Evolutionary conservation across 2,329 filamentous ascomycete genomes (phyloP).

Genomic region (Tolypocladium guangdongense): DNA sequence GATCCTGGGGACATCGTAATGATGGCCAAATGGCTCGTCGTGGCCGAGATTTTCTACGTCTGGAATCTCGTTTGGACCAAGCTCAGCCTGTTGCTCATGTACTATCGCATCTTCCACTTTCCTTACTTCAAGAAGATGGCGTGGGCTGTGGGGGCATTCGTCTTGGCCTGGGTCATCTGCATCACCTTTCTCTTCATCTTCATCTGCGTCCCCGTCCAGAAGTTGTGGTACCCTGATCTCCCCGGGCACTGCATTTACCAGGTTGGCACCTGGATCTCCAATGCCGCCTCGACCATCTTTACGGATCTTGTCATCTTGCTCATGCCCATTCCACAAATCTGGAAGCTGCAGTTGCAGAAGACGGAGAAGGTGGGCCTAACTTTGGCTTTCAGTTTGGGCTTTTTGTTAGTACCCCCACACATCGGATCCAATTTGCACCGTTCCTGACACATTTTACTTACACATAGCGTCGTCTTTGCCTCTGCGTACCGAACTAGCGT

Average conservation of each 20-base stretch:
- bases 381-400: slow-evolving; percentile 31
- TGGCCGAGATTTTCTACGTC: slow-evolving; percentile 35
- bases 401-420: slow-evolving; percentile 24
- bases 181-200: slow-evolving; percentile 40
- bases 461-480: slow-evolving; percentile 31
- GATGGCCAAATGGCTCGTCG: slow-evolving; percentile 35
- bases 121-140: slow-evolving; percentile 30
- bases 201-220: slow-evolving; percentile 38
- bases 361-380: slow-evolving; percentile 32
- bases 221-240: slow-evolving; percentile 33
- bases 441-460: not conserved
- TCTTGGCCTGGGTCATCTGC: slow-evolving; percentile 34
- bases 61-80: slow-evolving; percentile 40
- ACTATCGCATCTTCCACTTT: slow-evolving; percentile 39
- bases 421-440: not conserved
- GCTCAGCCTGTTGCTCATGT: slow-evolving; percentile 38
- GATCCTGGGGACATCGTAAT: slow-evolving; percentile 24
- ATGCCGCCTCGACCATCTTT: slow-evolving; percentile 34
- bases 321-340: slow-evolving; percentile 33
- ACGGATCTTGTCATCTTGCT: slow-evolving; percentile 34
- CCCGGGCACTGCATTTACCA: slow-evolving; percentile 38
- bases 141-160: slow-evolving; percentile 28
- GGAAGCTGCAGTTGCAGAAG: slow-evolving; percentile 29
- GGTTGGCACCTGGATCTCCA: slow-evolving; percentile 38
- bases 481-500: slow-evolving; percentile 36